phyloP scores from a whole-genome alignment of 352 stramenopile genomes.

The Globisporangium paroecandrum region DNA sequence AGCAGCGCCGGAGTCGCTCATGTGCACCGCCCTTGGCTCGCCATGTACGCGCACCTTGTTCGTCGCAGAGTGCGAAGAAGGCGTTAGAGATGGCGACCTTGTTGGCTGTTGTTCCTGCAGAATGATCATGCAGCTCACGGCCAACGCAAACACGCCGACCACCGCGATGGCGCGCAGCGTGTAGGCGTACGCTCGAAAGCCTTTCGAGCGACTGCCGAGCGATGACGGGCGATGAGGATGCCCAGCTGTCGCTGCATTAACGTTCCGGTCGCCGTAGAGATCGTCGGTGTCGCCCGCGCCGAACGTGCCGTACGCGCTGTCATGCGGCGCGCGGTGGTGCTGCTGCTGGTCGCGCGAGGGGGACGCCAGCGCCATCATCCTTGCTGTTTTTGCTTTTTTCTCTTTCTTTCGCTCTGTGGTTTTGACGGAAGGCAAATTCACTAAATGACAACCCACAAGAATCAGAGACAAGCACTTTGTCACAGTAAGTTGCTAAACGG shows the following conservation, averaged over 20 bases:
- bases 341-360: background rate
- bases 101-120: constrained; percentile 29
- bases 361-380: constrained; percentile 4
- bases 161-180: constrained; percentile 24
- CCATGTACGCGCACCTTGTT: background rate
- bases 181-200: background rate
- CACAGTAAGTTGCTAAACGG: no score
- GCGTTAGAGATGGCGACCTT: constrained; percentile 21
- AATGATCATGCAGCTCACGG: constrained; percentile 22
- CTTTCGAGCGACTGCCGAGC: background rate
- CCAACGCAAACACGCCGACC: constrained; percentile 27
- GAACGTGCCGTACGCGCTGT: constrained; percentile 46
- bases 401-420: no score
- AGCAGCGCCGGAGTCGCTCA: background rate
- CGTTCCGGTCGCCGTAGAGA: background rate
- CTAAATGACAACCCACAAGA: no score
- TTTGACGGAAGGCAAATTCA: no score
- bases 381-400: no score
- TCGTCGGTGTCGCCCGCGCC: constrained; percentile 15
- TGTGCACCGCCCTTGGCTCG: background rate
- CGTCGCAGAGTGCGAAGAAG: background rate
- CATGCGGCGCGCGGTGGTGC: background rate
- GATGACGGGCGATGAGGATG: background rate
- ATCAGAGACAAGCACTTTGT: no score
- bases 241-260: background rate